Percentiles rank a stretch among this genome's conserved stretches.
These are phyloP conservation scores for Cystobasidium ongulense DNA, from an alignment of 768 basidiomycete genomes.

Conservation along the genomic window DNA sequence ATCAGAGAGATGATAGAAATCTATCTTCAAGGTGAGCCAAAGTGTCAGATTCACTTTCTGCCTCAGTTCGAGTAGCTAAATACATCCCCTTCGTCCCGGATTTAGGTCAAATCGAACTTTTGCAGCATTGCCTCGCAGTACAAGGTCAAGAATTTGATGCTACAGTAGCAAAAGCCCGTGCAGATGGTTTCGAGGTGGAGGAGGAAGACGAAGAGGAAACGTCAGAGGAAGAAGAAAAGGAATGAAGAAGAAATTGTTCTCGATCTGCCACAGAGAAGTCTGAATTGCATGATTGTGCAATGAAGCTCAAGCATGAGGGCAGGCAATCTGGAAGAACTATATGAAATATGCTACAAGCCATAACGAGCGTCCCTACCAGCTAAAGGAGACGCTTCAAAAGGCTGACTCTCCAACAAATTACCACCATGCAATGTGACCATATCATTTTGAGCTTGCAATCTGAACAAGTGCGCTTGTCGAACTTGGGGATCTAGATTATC, in stretches of 20 bases:
- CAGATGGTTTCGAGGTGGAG: constrained; percentile 16
- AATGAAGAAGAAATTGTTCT: too few relatives aligned
- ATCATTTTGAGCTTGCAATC: constrained; percentile 27
- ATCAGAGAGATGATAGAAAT: constrained; percentile 13
- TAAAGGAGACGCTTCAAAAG: constrained; percentile 27
- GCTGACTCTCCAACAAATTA: constrained; percentile 32
- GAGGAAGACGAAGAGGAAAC: neutral
- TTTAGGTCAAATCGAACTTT: constrained; percentile 12
- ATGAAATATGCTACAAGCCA: constrained; percentile 2
- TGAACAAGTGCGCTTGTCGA: constrained; percentile 32
- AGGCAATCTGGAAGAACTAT: neutral
- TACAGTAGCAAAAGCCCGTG: neutral
- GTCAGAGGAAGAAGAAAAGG: constrained; percentile 1
- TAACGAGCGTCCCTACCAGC: constrained; percentile 27
- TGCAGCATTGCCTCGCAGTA: neutral
- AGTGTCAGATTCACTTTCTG: neutral
- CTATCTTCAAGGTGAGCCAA: constrained; percentile 7
- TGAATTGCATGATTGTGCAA: too few relatives aligned
- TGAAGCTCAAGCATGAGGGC: too few relatives aligned
- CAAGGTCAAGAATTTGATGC: neutral
- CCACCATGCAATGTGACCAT: constrained; percentile 41
- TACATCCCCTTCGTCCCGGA: neutral
- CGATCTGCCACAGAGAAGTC: too few relatives aligned
- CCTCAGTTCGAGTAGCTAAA: neutral
- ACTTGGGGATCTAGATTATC: neutral